A percentile compares a stretch with the other conserved stretches of the same genome.
Conservation (phyloP, 139 green algal genomes). For the Ettlia oleoabundans region DNA sequence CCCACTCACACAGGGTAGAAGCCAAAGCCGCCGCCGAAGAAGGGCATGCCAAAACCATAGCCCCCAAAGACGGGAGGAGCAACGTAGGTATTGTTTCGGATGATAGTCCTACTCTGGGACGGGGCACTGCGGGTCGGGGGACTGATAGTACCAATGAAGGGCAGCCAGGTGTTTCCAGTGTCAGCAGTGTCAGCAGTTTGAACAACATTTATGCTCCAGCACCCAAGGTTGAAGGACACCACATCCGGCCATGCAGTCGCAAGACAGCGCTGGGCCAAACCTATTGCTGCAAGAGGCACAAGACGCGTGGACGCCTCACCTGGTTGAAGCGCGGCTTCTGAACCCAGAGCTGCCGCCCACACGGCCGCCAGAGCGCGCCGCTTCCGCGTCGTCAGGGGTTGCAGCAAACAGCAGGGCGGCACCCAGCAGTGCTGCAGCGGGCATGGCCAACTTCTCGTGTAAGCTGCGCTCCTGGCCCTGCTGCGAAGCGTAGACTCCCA, state of each 20-base stretch:
- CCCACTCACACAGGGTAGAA: slow-evolving; percentile 24
- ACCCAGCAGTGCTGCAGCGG: slow-evolving; percentile 40
- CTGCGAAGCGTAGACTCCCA: background rate
- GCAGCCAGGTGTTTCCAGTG: background rate
- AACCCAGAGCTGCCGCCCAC: slow-evolving; percentile 45
- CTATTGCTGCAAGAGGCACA: background rate
- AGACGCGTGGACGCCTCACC: background rate
- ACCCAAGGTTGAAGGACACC: too few species aligned
- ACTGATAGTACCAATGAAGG: background rate
- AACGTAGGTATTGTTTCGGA: slow-evolving; percentile 52
- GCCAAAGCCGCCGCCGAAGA: slow-evolving; percentile 36
- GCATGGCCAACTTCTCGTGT: slow-evolving; percentile 28
- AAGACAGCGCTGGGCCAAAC: too few species aligned
- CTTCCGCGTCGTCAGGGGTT: slow-evolving; percentile 45
- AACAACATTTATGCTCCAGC: too few species aligned
- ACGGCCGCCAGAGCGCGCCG: slow-evolving; percentile 44
- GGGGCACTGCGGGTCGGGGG: background rate
- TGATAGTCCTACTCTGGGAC: background rate
- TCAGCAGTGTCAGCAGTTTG: too few species aligned
- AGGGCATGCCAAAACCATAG: slow-evolving; percentile 46
- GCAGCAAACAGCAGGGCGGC: slow-evolving; percentile 44
- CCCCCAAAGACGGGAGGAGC: slow-evolving; percentile 46
- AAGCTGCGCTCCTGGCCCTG: background rate
- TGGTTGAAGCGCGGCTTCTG: background rate
- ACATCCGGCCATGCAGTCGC: too few species aligned